Conservation (phyloP, 83 land plant genomes). For the Picea abies region DNA sequence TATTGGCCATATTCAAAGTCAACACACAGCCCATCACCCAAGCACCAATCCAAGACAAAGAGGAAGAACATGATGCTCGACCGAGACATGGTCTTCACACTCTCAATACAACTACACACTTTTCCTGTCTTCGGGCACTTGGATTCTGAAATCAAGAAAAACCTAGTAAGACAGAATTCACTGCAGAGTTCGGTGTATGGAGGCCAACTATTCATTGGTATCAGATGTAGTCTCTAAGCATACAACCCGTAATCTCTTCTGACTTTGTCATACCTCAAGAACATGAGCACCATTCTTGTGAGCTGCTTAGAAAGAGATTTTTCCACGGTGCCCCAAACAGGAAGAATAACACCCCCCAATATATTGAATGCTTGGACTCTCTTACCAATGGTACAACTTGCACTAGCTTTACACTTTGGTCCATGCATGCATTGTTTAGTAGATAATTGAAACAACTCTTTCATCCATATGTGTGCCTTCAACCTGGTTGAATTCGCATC, state of each 20-base stretch:
- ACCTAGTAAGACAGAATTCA: constrained; percentile 64
- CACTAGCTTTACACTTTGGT: constrained; percentile 90
- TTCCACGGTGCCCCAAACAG: constrained; percentile 93
- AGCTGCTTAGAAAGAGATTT: constrained; percentile 76
- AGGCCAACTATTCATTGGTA: constrained; percentile 86
- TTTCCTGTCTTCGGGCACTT: no score
- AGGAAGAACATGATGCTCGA: no score
- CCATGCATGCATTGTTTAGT: constrained; percentile 92
- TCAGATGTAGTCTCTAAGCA: constrained; percentile 90
- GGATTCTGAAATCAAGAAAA: no score
- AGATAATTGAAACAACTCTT: no score
- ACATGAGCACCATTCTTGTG: not conserved
- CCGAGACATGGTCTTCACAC: no score
- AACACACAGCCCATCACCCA: no score
- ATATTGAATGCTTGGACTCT: constrained; percentile 86
- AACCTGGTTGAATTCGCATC: no score
- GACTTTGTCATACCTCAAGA: constrained; percentile 53
- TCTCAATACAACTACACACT: no score
- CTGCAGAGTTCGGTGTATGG: constrained; percentile 87
- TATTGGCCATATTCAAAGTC: no score
- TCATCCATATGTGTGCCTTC: no score
- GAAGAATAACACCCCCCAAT: constrained; percentile 94
- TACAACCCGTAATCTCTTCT: constrained; percentile 84
- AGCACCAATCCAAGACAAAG: no score
- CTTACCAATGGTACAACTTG: constrained; percentile 86